Evolutionary conservation across 2,329 filamentous ascomycete genomes (phyloP).

Genomic region (Aureobasidium mangrovei): DNA sequence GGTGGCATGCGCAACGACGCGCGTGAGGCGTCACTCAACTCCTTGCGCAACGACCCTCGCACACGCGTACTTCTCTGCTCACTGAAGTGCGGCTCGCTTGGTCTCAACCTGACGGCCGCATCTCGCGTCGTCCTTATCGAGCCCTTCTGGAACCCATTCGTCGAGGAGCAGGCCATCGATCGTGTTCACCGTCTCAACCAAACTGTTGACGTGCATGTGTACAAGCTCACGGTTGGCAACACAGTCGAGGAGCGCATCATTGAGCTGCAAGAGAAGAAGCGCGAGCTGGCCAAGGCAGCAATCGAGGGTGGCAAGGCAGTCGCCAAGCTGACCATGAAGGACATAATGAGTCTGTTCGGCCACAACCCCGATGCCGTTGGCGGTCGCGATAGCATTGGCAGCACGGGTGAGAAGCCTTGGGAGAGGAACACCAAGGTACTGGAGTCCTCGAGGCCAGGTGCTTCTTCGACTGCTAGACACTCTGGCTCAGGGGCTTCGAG

Average conservation of each 20-base stretch:
- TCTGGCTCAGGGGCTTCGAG: not conserved
- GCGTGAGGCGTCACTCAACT: conserved; percentile 75
- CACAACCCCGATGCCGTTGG: conserved; percentile 50
- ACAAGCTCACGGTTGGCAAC: conserved; percentile 78
- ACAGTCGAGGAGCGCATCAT: conserved; percentile 92
- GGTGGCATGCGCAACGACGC: conserved; percentile 90
- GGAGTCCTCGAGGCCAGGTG: conserved; percentile 21
- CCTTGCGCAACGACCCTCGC: conserved; percentile 62
- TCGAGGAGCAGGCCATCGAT: conserved; percentile 98
- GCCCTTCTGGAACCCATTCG: conserved; percentile 97
- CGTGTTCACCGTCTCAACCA: conserved; percentile 97
- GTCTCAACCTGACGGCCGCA: conserved; percentile 88
- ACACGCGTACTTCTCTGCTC: conserved; percentile 85
- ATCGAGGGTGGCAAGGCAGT: conserved; percentile 75
- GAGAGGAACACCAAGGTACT: conserved; percentile 31
- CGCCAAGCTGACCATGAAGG: conserved; percentile 81
- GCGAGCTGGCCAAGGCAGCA: conserved; percentile 79
- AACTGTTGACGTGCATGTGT: conserved; percentile 87
- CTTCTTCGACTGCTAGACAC: not conserved
- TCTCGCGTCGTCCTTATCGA: conserved; percentile 90
- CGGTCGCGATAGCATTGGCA: conserved; percentile 15
- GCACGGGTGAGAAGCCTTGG: conserved; percentile 27
- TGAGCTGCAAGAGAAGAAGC: conserved; percentile 89
- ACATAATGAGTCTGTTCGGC: conserved; percentile 85
- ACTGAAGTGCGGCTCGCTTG: conserved; percentile 85